Evolutionary conservation across 208 protist genomes (phyloP).

Genomic region (Trypanosoma rangeli): DNA sequence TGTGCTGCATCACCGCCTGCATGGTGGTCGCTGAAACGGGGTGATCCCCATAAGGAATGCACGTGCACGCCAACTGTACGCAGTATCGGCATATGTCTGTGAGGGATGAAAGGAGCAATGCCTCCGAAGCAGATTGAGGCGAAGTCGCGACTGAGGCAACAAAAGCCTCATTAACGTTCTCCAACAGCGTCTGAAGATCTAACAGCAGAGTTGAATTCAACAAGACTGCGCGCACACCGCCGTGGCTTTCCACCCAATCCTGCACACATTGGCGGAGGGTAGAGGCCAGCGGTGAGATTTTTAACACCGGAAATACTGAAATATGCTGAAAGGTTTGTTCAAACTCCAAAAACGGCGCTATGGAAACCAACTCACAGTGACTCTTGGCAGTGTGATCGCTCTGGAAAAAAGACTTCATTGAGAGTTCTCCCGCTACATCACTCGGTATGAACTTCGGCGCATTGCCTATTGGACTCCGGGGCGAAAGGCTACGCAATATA

Average conservation of each 20-base stretch:
- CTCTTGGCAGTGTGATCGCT: background rate
- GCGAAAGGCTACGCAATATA: constrained; percentile 12
- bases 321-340: constrained; percentile 23
- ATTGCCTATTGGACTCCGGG: background rate
- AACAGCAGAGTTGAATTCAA: constrained; percentile 11
- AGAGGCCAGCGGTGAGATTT: constrained; percentile 1
- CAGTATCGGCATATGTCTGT: constrained; percentile 32
- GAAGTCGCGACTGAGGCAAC: background rate
- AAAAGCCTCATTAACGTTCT: constrained; percentile 7
- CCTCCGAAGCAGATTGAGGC: constrained; percentile 17
- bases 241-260: constrained; percentile 28
- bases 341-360: constrained; percentile 25
- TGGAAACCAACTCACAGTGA: constrained; percentile 3
- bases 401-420: background rate
- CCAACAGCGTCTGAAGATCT: constrained; percentile 14
- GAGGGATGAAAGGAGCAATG: constrained; percentile 19
- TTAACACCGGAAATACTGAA: constrained; percentile 20
- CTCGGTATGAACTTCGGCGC: background rate
- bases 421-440: background rate
- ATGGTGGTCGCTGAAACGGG: constrained; percentile 17
- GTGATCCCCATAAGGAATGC: constrained; percentile 10
- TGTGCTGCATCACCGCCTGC: constrained; percentile 23
- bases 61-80: constrained; percentile 24
- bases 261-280: constrained; percentile 23
- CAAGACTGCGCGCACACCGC: constrained; percentile 12